Conservation (phyloP, 495 filamentous ascomycete species). For the Talaromyces wortmannii region DNA sequence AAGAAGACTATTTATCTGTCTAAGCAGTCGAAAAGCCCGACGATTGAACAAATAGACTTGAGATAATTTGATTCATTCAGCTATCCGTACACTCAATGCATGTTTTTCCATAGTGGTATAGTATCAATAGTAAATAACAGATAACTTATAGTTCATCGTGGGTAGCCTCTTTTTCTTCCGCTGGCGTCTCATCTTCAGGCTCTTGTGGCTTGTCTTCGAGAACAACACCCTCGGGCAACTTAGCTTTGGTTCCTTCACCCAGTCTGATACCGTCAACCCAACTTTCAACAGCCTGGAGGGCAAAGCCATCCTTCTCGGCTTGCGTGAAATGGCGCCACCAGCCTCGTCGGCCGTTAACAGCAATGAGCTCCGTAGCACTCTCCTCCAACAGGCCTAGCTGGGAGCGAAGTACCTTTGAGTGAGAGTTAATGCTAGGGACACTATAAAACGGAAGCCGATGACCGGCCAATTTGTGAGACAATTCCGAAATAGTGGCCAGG, state of each 20-base stretch:
- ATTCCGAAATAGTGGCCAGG: slow-evolving; percentile 60
- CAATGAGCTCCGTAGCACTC: slow-evolving; percentile 57
- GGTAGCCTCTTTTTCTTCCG: neutral
- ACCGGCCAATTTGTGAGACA: slow-evolving; percentile 65
- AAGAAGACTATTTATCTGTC: too few species aligned
- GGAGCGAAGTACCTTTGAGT: slow-evolving; percentile 45
- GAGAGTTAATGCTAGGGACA: slow-evolving; percentile 57
- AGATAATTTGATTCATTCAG: neutral
- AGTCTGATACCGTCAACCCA: slow-evolving; percentile 88
- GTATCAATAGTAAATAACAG: slow-evolving; percentile 9
- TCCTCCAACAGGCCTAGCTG: slow-evolving; percentile 53
- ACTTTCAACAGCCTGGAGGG: slow-evolving; percentile 55
- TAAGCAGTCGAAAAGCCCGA: neutral
- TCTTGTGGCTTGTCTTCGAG: slow-evolving; percentile 33
- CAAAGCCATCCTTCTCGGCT: slow-evolving; percentile 44
- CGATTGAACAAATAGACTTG: slow-evolving; percentile 4
- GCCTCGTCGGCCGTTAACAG: slow-evolving; percentile 72
- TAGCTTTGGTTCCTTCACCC: slow-evolving; percentile 76
- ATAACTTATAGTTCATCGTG: slow-evolving; percentile 6
- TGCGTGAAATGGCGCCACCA: slow-evolving; percentile 75
- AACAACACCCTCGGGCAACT: slow-evolving; percentile 69
- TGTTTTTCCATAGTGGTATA: neutral
- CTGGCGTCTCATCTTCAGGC: slow-evolving; percentile 13
- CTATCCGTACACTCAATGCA: too few species aligned
- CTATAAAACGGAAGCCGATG: slow-evolving; percentile 76